These are phyloP conservation scores for Ustulina deusta DNA, from an alignment of 2,329 filamentous ascomycete genomes.

Conservation along the genomic window DNA sequence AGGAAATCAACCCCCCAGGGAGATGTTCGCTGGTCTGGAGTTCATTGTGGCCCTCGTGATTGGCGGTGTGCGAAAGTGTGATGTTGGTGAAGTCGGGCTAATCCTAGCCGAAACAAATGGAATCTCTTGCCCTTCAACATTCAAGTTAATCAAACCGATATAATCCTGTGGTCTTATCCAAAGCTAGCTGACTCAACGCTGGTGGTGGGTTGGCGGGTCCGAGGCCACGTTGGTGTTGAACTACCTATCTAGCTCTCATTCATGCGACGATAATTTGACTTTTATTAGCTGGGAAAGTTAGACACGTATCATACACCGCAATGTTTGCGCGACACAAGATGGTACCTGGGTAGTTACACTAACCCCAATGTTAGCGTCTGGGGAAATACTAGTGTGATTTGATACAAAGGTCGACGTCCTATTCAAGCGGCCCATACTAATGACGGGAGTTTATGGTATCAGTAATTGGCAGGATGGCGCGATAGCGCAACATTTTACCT, in stretches of 20 bases:
- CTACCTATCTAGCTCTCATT: slow-evolving; percentile 12
- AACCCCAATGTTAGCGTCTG: slow-evolving; percentile 20
- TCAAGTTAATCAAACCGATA: slow-evolving; percentile 12
- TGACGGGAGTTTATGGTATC: slow-evolving; percentile 39
- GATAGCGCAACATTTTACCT: slow-evolving; percentile 34
- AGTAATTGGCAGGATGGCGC: slow-evolving; percentile 38
- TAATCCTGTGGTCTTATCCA: not conserved
- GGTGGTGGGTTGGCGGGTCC: slow-evolving; percentile 21
- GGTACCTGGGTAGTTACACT: slow-evolving; percentile 1
- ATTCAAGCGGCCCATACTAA: slow-evolving; percentile 22
- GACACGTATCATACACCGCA: slow-evolving; percentile 23
- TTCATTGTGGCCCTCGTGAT: slow-evolving; percentile 23
- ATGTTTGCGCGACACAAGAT: slow-evolving; percentile 17
- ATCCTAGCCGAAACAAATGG: slow-evolving; percentile 17
- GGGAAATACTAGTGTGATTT: slow-evolving; percentile 27
- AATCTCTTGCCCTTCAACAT: slow-evolving; percentile 2
- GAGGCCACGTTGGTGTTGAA: slow-evolving; percentile 21
- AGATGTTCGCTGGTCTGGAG: slow-evolving; percentile 6
- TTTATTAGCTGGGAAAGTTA: slow-evolving; percentile 23
- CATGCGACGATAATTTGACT: slow-evolving; percentile 7
- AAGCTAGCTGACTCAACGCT: slow-evolving; percentile 7
- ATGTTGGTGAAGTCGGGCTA: slow-evolving; percentile 20
- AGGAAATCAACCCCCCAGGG: not conserved
- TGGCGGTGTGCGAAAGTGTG: slow-evolving; percentile 32
- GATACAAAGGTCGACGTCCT: slow-evolving; percentile 22